phyloP scores from a whole-genome alignment of 208 protist genomes.

The Acanthamoeba rhysodes region DNA sequence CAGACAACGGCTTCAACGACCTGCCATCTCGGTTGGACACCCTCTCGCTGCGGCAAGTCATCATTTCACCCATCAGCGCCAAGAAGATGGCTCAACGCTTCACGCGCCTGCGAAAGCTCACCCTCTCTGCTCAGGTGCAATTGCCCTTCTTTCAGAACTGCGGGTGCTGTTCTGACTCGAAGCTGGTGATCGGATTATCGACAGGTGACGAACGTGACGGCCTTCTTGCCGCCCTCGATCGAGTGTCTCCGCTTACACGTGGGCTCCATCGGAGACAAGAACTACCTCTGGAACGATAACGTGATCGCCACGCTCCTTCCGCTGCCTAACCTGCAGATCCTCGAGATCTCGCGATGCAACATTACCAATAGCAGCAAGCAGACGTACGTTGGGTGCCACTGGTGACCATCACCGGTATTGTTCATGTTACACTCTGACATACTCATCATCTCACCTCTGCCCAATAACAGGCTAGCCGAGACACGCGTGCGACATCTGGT shows the following conservation, averaged over 20 bases:
- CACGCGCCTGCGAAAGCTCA: constrained; percentile 37
- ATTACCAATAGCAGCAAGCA: constrained; percentile 59
- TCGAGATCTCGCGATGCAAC: constrained; percentile 54
- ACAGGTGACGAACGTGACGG: constrained; percentile 58
- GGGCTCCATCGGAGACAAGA: constrained; percentile 33
- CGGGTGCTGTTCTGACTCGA: too few relatives aligned
- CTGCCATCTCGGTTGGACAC: constrained; percentile 31
- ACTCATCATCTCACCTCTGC: background rate
- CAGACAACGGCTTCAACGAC: constrained; percentile 52
- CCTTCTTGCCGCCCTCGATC: constrained; percentile 38
- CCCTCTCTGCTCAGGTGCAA: constrained; percentile 10
- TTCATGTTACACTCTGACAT: background rate
- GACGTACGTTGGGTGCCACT: background rate
- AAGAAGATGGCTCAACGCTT: constrained; percentile 62
- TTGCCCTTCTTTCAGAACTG: background rate
- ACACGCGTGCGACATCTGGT: constrained; percentile 22
- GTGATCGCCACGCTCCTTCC: constrained; percentile 38
- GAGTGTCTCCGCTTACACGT: constrained; percentile 30
- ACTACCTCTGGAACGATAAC: constrained; percentile 62
- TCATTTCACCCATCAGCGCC: constrained; percentile 33
- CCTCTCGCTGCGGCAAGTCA: constrained; percentile 30
- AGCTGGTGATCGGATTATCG: too few relatives aligned
- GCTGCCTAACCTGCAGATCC: constrained; percentile 10
- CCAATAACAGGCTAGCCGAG: constrained; percentile 4
- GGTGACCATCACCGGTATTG: background rate